Conservation (phyloP, 2,329 filamentous ascomycete species). For the Hypoxylon rubiginosum region DNA sequence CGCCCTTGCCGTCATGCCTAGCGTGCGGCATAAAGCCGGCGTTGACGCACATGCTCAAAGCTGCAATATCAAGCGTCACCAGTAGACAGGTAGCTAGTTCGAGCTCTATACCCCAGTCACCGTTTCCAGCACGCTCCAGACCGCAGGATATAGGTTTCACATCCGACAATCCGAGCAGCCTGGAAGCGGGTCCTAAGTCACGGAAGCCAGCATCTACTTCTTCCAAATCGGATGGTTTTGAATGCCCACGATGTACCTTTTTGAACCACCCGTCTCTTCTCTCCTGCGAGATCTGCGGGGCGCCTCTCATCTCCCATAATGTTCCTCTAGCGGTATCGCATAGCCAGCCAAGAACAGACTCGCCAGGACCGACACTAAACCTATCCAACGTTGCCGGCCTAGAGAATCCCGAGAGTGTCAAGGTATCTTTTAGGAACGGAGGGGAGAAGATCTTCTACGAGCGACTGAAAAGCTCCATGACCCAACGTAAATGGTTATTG, state of each 20-base stretch:
- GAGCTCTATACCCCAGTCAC: slow-evolving; percentile 32
- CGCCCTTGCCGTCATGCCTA: slow-evolving; percentile 86
- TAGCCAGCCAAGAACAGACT: slow-evolving; percentile 72
- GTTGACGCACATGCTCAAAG: slow-evolving; percentile 85
- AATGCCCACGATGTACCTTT: slow-evolving; percentile 93
- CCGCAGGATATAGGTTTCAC: slow-evolving; percentile 26
- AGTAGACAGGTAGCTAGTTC: slow-evolving; percentile 55
- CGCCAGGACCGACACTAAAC: slow-evolving; percentile 79
- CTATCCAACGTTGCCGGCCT: slow-evolving; percentile 54
- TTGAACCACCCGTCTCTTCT: slow-evolving; percentile 89
- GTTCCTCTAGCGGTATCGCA: slow-evolving; percentile 56
- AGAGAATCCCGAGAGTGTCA: slow-evolving; percentile 81
- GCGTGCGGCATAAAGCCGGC: slow-evolving; percentile 95
- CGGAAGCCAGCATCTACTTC: slow-evolving; percentile 16
- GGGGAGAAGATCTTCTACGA: slow-evolving; percentile 94
- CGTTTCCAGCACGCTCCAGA: slow-evolving; percentile 29
- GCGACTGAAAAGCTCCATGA: slow-evolving; percentile 85
- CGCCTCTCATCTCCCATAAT: slow-evolving; percentile 73
- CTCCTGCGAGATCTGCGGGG: slow-evolving; percentile 92
- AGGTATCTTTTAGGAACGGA: slow-evolving; percentile 90
- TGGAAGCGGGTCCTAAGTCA: slow-evolving; percentile 25
- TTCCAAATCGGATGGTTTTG: slow-evolving; percentile 56
- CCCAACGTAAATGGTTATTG: slow-evolving; percentile 95
- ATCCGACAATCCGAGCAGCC: slow-evolving; percentile 22
- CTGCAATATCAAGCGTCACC: slow-evolving; percentile 81